These are phyloP conservation scores for Sphaerulina populicola DNA, from an alignment of 2,329 filamentous ascomycete species.

Conservation along the genomic window DNA sequence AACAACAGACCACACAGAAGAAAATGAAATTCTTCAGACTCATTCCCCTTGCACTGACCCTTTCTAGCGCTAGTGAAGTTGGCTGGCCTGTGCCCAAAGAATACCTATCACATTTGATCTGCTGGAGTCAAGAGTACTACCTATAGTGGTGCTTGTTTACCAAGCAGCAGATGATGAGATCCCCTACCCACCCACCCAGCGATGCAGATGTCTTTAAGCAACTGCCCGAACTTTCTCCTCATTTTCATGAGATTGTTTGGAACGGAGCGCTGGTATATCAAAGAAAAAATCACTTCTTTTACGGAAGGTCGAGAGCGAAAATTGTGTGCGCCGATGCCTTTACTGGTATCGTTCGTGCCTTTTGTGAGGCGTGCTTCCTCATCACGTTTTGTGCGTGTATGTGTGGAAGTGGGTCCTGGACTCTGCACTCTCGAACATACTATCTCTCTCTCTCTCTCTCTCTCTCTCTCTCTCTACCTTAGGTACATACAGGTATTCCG, in stretches of 20 bases:
- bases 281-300: conserved; percentile 6
- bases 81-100: background rate
- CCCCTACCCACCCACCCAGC: conserved; percentile 30
- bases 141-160: background rate
- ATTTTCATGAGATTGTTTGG: conserved; percentile 32
- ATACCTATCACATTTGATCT: background rate
- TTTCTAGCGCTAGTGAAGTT: too few relatives aligned
- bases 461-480: too few relatives aligned
- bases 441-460: too few relatives aligned
- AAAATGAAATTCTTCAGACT: too few relatives aligned
- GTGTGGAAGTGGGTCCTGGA: too few relatives aligned
- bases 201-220: conserved; percentile 37
- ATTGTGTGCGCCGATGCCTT: background rate
- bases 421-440: too few relatives aligned
- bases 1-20: too few relatives aligned
- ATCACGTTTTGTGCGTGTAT: too few relatives aligned
- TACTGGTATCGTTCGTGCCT: background rate
- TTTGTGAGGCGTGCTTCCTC: too few relatives aligned
- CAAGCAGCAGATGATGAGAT: too few relatives aligned
- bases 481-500: too few relatives aligned
- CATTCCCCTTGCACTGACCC: too few relatives aligned
- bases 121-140: background rate
- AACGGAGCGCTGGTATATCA: conserved; percentile 43
- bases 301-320: background rate
- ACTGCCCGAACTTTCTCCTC: conserved; percentile 36